phyloP scores from a whole-genome alignment of 2,329 filamentous ascomycete genomes.

The Arthrobotrys conoides region DNA sequence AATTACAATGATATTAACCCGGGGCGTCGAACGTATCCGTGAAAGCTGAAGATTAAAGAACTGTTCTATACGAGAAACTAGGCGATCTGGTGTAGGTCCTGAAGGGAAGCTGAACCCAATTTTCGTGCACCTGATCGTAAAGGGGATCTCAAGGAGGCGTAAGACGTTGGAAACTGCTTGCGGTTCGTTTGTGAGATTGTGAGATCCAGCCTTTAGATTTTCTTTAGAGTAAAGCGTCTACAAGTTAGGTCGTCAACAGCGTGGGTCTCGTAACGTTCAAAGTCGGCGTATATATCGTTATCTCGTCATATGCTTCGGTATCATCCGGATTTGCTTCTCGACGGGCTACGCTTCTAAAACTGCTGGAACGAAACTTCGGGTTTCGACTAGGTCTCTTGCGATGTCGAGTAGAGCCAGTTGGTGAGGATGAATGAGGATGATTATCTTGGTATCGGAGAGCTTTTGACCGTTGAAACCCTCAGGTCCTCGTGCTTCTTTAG shows the following conservation, averaged over 20 bases:
- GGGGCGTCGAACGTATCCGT: constrained; percentile 37
- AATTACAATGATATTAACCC: constrained; percentile 52
- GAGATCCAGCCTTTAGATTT: constrained; percentile 59
- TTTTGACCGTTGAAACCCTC: constrained; percentile 15
- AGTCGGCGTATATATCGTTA: constrained; percentile 60
- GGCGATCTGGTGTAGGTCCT: constrained; percentile 31
- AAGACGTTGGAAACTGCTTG: constrained; percentile 32
- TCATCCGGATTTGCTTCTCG: constrained; percentile 32
- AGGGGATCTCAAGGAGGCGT: constrained; percentile 30
- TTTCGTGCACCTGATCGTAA: constrained; percentile 35
- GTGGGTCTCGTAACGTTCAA: constrained; percentile 61
- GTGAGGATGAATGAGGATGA: constrained; percentile 2
- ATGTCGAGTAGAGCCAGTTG: constrained; percentile 19
- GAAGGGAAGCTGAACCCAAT: constrained; percentile 12
- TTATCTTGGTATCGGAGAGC: constrained; percentile 19
- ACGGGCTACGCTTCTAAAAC: constrained; percentile 22
- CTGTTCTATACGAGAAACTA: constrained; percentile 46
- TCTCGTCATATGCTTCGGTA: constrained; percentile 57
- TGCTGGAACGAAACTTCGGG: not conserved
- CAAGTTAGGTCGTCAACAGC: constrained; percentile 61
- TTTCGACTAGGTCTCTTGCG: constrained; percentile 15
- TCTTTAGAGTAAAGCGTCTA: constrained; percentile 60
- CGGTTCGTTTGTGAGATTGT: constrained; percentile 16
- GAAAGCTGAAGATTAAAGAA: constrained; percentile 39
- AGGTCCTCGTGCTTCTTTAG: constrained; percentile 6